Evolutionary conservation across 305 asterid genomes (phyloP).

Genomic region (Striga hermonthica): DNA sequence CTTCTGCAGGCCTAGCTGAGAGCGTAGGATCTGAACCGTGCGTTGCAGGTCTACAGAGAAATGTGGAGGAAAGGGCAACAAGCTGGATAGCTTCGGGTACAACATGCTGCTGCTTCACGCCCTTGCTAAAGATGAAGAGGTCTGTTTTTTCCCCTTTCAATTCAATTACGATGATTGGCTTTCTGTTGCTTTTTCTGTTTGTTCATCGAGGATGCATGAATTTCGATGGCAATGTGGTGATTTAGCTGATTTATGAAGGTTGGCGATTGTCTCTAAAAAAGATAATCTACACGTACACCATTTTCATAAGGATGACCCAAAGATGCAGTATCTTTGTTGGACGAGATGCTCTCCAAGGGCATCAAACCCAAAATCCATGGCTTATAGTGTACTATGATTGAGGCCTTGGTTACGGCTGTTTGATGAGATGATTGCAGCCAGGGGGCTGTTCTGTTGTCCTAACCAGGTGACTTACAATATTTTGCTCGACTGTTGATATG

Average conservation of each 20-base stretch:
- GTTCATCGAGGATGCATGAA: slow-evolving; percentile 1
- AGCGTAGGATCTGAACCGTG: slow-evolving; percentile 46
- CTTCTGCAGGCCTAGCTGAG: slow-evolving; percentile 85
- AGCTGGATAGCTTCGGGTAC: slow-evolving; percentile 64
- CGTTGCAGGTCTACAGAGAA: slow-evolving; percentile 48
- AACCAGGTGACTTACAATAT: slow-evolving; percentile 88
- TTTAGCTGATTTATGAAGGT: neutral
- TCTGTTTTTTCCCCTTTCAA: slow-evolving; percentile 26
- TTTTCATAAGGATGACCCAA: slow-evolving; percentile 68
- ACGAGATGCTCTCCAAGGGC: slow-evolving; percentile 75
- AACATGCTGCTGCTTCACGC: slow-evolving; percentile 88
- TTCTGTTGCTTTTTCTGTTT: neutral
- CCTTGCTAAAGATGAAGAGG: slow-evolving; percentile 75
- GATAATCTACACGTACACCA: slow-evolving; percentile 62
- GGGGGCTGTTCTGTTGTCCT: slow-evolving; percentile 61
- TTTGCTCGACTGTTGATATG: slow-evolving; percentile 79
- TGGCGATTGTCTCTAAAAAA: neutral
- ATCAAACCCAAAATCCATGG: slow-evolving; percentile 68
- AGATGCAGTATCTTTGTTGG: slow-evolving; percentile 63
- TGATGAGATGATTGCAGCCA: slow-evolving; percentile 78
- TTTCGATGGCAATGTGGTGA: neutral
- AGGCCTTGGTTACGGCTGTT: slow-evolving; percentile 75
- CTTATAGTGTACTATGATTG: slow-evolving; percentile 80
- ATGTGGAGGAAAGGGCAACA: slow-evolving; percentile 61
- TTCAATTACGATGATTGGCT: slow-evolving; percentile 3